A percentile compares a stretch with the other conserved stretches of the same genome.
phyloP scores from a whole-genome alignment of 352 stramenopile species.

The Globisporangium viniferum region DNA sequence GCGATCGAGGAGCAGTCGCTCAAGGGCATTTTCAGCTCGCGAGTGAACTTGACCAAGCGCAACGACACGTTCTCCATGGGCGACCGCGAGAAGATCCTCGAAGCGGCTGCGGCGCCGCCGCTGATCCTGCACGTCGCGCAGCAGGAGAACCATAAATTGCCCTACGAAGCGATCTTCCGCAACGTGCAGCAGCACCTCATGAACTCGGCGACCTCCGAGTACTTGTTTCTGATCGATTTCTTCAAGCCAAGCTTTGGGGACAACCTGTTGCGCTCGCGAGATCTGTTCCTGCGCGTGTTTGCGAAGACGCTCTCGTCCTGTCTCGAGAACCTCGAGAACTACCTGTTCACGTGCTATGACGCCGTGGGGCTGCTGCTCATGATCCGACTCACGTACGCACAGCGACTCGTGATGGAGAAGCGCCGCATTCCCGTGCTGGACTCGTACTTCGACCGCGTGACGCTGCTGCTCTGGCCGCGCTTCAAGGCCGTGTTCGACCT shows the following conservation, averaged over 20 bases:
- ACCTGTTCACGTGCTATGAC: slow-evolving; percentile 97
- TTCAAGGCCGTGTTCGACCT: slow-evolving; percentile 97
- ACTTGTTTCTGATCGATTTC: slow-evolving; percentile 95
- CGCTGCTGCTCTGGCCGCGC: slow-evolving; percentile 95
- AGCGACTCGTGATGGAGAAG: slow-evolving; percentile 82
- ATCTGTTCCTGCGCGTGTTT: slow-evolving; percentile 96
- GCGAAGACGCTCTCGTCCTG: slow-evolving; percentile 93
- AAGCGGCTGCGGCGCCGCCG: slow-evolving; percentile 72
- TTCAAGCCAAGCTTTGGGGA: slow-evolving; percentile 83
- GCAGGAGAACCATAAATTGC: slow-evolving; percentile 89
- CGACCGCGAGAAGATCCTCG: slow-evolving; percentile 89
- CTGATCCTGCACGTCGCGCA: slow-evolving; percentile 95
- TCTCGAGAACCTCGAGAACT: slow-evolving; percentile 98
- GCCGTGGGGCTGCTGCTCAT: slow-evolving; percentile 97
- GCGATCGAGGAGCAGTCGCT: slow-evolving; percentile 94
- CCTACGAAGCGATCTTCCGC: slow-evolving; percentile 97
- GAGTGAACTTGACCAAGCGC: slow-evolving; percentile 95
- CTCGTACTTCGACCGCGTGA: slow-evolving; percentile 95
- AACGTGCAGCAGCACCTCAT: slow-evolving; percentile 97
- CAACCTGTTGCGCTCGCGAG: slow-evolving; percentile 60
- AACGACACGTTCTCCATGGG: slow-evolving; percentile 94
- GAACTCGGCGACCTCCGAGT: slow-evolving; percentile 97
- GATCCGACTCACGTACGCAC: slow-evolving; percentile 94
- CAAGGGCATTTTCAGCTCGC: slow-evolving; percentile 76
- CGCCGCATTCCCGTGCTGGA: slow-evolving; percentile 90